These are phyloP conservation scores for Penicillium angulare DNA, from an alignment of 495 filamentous ascomycete genomes.

Conservation along the genomic window DNA sequence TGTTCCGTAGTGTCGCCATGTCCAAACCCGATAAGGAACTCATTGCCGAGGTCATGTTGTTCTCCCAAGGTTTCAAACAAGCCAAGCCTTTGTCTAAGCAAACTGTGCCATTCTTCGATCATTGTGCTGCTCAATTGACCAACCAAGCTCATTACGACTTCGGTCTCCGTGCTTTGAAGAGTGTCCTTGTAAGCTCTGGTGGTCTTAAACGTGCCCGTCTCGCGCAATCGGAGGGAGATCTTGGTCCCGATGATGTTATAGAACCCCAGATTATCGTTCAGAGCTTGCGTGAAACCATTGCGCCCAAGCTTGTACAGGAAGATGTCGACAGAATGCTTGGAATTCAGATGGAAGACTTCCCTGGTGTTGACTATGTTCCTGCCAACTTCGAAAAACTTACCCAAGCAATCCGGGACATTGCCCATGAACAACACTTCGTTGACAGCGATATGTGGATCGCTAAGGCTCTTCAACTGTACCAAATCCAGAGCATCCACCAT, in stretches of 20 bases:
- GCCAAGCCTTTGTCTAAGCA: conserved; percentile 90
- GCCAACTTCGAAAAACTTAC: conserved; percentile 78
- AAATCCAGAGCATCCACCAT: conserved; percentile 96
- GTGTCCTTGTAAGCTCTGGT: conserved; percentile 95
- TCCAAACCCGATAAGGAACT: conserved; percentile 99
- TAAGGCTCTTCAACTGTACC: conserved; percentile 92
- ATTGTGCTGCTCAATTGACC: conserved; percentile 73
- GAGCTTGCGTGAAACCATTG: conserved; percentile 97
- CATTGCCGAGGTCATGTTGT: conserved; percentile 99
- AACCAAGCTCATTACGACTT: conserved; percentile 99
- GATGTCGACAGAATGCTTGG: conserved; percentile 86
- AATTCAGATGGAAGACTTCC: conserved; percentile 85
- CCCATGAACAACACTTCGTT: conserved; percentile 76
- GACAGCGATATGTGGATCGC: conserved; percentile 94
- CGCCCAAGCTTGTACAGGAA: conserved; percentile 87
- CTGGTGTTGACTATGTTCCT: conserved; percentile 87
- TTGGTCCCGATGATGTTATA: conserved; percentile 70
- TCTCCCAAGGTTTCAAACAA: conserved; percentile 96
- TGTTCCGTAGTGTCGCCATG: conserved; percentile 99
- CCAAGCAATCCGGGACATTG: conserved; percentile 76
- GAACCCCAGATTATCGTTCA: conserved; percentile 99
- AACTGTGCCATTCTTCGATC: conserved; percentile 96
- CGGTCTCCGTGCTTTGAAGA: conserved; percentile 94
- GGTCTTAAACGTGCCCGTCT: conserved; percentile 87
- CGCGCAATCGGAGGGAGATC: conserved; percentile 49